These are phyloP conservation scores for Naematelia aurantialba DNA, from an alignment of 768 basidiomycete species.

Conservation along the genomic window DNA sequence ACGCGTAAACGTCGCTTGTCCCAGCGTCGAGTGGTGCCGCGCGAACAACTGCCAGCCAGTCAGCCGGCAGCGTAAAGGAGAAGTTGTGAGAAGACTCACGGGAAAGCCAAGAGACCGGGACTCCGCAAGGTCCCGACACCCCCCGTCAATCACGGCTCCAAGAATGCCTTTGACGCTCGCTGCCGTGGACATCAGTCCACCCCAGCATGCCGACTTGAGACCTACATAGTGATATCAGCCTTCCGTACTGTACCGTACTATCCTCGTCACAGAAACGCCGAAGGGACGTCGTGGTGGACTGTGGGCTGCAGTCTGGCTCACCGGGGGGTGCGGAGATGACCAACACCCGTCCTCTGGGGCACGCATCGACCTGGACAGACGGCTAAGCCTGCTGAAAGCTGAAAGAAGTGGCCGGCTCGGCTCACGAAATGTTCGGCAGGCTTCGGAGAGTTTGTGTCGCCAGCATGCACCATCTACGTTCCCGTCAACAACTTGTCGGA, in stretches of 20 bases:
- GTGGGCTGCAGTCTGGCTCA: conserved; percentile 45
- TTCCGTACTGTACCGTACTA: conserved; percentile 10
- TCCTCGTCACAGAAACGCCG: conserved; percentile 2
- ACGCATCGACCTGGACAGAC: conserved; percentile 57
- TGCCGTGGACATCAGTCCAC: conserved; percentile 81
- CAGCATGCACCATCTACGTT: conserved; percentile 50
- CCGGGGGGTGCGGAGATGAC: conserved; percentile 72
- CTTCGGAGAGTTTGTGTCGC: conserved; percentile 57
- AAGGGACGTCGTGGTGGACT: conserved; percentile 4
- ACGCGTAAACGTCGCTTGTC: conserved; percentile 78
- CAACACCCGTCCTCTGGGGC: conserved; percentile 62
- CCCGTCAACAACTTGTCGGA: not conserved
- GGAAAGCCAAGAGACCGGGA: conserved; percentile 68
- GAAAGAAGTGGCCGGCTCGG: not conserved
- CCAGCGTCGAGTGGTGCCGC: conserved; percentile 74
- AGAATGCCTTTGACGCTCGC: conserved; percentile 66
- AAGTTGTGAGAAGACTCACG: conserved; percentile 41
- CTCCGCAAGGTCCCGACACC: conserved; percentile 79
- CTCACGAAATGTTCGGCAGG: conserved; percentile 68
- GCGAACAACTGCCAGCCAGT: conserved; percentile 59
- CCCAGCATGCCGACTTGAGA: conserved; percentile 80
- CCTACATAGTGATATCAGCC: conserved; percentile 51
- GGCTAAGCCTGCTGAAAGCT: not conserved
- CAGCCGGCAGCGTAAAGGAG: not conserved
- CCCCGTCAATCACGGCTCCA: conserved; percentile 66